These are phyloP conservation scores for Phtheirospermum japonicum DNA, from an alignment of 257 asterid genomes.

Conservation along the genomic window DNA sequence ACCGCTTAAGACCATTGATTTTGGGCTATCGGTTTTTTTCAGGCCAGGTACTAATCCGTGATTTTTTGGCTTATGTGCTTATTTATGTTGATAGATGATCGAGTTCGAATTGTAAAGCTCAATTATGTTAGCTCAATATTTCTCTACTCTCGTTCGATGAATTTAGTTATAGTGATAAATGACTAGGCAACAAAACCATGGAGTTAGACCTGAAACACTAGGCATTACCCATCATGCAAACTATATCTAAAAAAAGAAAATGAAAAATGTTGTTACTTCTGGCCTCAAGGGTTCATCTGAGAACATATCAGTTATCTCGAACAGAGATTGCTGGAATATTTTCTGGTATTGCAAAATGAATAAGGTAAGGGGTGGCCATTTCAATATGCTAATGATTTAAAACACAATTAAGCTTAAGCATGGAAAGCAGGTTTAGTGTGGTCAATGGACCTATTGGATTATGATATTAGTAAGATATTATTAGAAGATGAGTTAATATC, in stretches of 20 bases:
- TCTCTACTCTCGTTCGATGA: too few species aligned
- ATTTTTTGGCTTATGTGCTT: not conserved
- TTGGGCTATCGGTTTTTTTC: conserved; percentile 80
- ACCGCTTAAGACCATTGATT: conserved; percentile 77
- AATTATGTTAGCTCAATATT: not conserved
- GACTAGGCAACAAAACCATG: too few species aligned
- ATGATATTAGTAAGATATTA: not conserved
- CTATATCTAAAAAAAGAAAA: not conserved
- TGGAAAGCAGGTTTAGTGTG: not conserved
- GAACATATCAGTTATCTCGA: not conserved
- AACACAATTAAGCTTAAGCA: not conserved
- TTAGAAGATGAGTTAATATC: not conserved
- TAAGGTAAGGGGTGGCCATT: not conserved
- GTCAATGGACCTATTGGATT: not conserved
- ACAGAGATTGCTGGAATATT: not conserved
- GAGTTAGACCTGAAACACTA: not conserved
- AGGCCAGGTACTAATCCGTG: conserved; percentile 61
- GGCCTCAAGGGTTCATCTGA: conserved; percentile 14
- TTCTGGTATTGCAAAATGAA: not conserved
- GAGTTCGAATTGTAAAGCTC: not conserved
- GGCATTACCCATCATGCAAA: not conserved
- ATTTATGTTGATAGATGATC: conserved; percentile 2
- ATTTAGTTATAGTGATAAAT: not conserved
- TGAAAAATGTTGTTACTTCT: not conserved
- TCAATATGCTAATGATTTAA: not conserved